phyloP scores from a whole-genome alignment of 345 rosid genomes.

The Salix dunnii region DNA sequence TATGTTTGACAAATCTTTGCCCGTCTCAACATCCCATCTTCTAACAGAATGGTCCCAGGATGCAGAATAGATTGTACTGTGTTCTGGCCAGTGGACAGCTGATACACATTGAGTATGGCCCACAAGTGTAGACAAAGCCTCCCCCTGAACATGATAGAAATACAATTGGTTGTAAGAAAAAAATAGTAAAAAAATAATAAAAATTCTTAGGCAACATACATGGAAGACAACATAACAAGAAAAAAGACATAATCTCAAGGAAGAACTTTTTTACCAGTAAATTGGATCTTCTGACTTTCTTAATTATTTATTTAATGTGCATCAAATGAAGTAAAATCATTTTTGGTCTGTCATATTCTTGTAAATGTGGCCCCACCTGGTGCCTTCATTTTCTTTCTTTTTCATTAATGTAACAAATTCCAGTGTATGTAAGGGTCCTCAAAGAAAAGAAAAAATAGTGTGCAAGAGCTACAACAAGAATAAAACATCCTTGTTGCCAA shows the following conservation, averaged over 20 bases:
- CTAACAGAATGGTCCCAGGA: slow-evolving; percentile 96
- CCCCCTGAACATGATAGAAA: slow-evolving; percentile 51
- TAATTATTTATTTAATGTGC: not conserved
- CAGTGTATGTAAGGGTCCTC: not conserved
- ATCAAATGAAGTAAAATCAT: not conserved
- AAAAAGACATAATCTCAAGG: not conserved
- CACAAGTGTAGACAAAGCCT: slow-evolving; percentile 65
- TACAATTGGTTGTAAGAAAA: not conserved
- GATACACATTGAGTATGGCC: slow-evolving; percentile 92
- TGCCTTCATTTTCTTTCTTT: not conserved
- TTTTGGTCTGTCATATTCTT: not conserved
- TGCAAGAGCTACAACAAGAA: not conserved
- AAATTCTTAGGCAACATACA: not conserved
- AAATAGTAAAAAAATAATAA: not conserved
- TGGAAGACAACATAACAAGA: not conserved
- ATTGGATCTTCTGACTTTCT: not conserved
- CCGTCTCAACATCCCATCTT: slow-evolving; percentile 82
- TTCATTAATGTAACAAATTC: not conserved
- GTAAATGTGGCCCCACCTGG: not conserved
- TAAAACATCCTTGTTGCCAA: too few species aligned
- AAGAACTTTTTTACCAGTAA: not conserved
- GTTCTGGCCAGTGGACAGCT: slow-evolving; percentile 80
- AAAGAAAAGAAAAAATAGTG: not conserved
- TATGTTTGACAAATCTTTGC: slow-evolving; percentile 64
- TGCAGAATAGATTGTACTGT: slow-evolving; percentile 64